These are phyloP conservation scores for Starmerella apis DNA, from an alignment of 805 yeast genomes.

Conservation along the genomic window DNA sequence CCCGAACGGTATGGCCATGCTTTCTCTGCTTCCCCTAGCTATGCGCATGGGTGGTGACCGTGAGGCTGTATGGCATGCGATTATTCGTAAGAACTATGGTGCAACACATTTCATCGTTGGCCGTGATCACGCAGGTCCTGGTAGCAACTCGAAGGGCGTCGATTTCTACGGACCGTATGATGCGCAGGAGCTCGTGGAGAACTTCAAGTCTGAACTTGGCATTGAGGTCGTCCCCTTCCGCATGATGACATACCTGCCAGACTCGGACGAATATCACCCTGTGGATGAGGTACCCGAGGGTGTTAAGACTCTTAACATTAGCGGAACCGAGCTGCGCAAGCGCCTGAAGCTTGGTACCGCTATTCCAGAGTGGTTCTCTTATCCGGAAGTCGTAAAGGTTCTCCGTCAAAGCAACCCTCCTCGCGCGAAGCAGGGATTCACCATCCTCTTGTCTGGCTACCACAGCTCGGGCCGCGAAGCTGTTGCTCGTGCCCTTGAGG, in stretches of 20 bases:
- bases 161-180: constrained; percentile 97
- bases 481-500: constrained; percentile 72
- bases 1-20: constrained; percentile 86
- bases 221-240: constrained; percentile 92
- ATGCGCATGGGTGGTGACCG: constrained; percentile 99
- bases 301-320: constrained; percentile 74
- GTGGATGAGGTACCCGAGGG: constrained; percentile 78
- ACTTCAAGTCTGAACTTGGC: constrained; percentile 63
- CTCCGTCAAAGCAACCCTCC: constrained; percentile 91
- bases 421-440: constrained; percentile 79
- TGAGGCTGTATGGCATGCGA: constrained; percentile 97
- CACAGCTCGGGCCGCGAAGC: constrained; percentile 52
- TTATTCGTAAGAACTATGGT: constrained; percentile 91
- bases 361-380: constrained; percentile 95
- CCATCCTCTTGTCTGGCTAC: constrained; percentile 53
- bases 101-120: constrained; percentile 96
- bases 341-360: constrained; percentile 75
- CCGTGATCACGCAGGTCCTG: constrained; percentile 98
- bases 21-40: constrained; percentile 82
- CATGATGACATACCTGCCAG: constrained; percentile 93
- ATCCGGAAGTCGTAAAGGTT: constrained; percentile 88
- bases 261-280: constrained; percentile 89
- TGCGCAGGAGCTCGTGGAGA: constrained; percentile 80
- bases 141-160: constrained; percentile 73
- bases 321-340: constrained; percentile 90